Evolutionary conservation across 2,329 filamentous ascomycete species (phyloP).

Genomic region (Xylariaceae sp.): DNA sequence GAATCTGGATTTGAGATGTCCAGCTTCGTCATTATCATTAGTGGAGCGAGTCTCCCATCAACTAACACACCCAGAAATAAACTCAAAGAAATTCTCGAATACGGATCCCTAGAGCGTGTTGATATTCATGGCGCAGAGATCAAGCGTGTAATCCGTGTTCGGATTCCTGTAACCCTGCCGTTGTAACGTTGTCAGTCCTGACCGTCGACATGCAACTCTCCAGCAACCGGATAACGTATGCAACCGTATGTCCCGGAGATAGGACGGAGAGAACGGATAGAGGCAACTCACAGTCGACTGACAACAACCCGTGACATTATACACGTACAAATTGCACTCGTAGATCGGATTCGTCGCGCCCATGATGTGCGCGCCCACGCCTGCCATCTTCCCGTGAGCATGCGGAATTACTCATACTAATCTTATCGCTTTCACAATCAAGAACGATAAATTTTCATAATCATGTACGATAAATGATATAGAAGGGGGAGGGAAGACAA

Average conservation of each 20-base stretch:
- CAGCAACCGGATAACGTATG: no score
- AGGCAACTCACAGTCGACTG: conserved; percentile 23
- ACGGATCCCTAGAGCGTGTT: conserved; percentile 16
- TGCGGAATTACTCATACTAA: neutral
- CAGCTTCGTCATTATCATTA: no score
- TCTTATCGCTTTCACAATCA: no score
- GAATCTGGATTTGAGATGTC: no score
- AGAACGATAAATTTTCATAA: no score
- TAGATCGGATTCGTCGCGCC: conserved; percentile 24
- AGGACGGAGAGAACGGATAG: no score
- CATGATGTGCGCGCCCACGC: conserved; percentile 23
- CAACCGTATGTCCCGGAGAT: no score
- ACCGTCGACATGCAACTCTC: no score
- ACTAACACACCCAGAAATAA: no score
- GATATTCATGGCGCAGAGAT: conserved; percentile 22
- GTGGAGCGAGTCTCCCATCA: no score
- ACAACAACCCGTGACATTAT: conserved; percentile 29
- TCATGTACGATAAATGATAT: no score
- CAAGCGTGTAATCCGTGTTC: conserved; percentile 24
- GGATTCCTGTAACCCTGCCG: conserved; percentile 27
- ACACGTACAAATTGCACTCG: conserved; percentile 27
- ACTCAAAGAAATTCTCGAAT: no score
- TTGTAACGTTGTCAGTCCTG: neutral
- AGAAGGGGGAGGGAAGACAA: neutral
- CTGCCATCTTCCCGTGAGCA: conserved; percentile 9